These are phyloP conservation scores for Cladorrhinum sp. DNA, from an alignment of 2,329 filamentous ascomycete species.

Conservation along the genomic window DNA sequence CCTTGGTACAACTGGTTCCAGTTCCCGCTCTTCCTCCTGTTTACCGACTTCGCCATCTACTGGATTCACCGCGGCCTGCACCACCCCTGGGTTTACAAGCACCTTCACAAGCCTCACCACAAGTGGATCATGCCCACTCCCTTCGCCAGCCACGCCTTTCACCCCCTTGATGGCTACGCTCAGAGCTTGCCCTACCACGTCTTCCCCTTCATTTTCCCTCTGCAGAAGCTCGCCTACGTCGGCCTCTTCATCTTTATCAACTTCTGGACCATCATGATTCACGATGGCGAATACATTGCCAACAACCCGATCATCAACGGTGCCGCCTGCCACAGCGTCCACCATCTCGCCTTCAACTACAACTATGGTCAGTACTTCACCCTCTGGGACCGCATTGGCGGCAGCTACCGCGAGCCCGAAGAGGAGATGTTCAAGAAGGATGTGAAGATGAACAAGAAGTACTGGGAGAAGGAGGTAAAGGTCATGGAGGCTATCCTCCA, in stretches of 20 bases:
- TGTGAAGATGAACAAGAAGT: constrained; percentile 76
- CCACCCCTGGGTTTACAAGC: constrained; percentile 78
- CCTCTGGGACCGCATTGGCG: constrained; percentile 82
- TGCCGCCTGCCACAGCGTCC: constrained; percentile 88
- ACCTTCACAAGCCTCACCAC: constrained; percentile 94
- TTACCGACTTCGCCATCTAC: constrained; percentile 89
- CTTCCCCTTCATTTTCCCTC: constrained; percentile 87
- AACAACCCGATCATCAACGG: constrained; percentile 92
- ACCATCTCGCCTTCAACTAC: constrained; percentile 84
- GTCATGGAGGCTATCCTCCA: constrained; percentile 75
- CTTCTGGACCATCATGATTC: constrained; percentile 94
- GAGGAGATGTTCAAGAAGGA: constrained; percentile 80
- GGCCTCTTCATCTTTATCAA: constrained; percentile 88
- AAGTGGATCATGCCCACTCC: constrained; percentile 99
- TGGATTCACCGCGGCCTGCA: constrained; percentile 86
- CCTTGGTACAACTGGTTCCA: constrained; percentile 75
- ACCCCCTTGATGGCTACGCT: constrained; percentile 85
- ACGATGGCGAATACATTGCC: constrained; percentile 91
- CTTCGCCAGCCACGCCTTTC: constrained; percentile 89
- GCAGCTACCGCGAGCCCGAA: constrained; percentile 83
- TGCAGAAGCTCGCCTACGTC: constrained; percentile 88
- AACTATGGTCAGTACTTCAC: constrained; percentile 97
- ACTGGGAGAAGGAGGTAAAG: constrained; percentile 74
- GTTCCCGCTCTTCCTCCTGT: constrained; percentile 83
- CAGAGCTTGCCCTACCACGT: constrained; percentile 91